Percentiles rank a stretch among this genome's conserved stretches.
Conservation (phyloP, 805 yeast species). For the Candida broadrunensis region DNA sequence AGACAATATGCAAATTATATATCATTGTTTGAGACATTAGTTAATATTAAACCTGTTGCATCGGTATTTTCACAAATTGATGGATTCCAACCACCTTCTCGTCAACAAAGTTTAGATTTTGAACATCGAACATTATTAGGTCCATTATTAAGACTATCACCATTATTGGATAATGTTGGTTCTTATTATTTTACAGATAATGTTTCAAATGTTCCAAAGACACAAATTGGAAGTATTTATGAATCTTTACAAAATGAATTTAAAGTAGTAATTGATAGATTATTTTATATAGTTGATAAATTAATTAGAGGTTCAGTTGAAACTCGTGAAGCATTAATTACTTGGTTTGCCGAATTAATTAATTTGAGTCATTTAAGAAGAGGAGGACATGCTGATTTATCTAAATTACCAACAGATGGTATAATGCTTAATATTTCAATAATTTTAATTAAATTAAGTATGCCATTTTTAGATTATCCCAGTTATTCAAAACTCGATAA, state of each 20-base stretch:
- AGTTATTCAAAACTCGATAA: slow-evolving; percentile 67
- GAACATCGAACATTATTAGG: slow-evolving; percentile 72
- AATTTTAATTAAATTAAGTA: slow-evolving; percentile 66
- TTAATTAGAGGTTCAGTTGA: slow-evolving; percentile 69
- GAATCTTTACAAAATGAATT: slow-evolving; percentile 66
- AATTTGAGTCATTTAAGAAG: slow-evolving; percentile 83
- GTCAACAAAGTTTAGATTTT: slow-evolving; percentile 45
- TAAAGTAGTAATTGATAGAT: slow-evolving; percentile 53
- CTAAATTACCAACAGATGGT: slow-evolving; percentile 70
- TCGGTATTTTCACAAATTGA: slow-evolving; percentile 54
- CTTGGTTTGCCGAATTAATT: slow-evolving; percentile 70
- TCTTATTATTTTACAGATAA: slow-evolving; percentile 40
- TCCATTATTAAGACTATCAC: slow-evolving; percentile 72
- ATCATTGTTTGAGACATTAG: slow-evolving; percentile 54
- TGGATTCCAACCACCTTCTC: slow-evolving; percentile 47
- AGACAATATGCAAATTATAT: slow-evolving; percentile 52
- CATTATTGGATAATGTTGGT: slow-evolving; percentile 55
- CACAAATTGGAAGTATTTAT: slow-evolving; percentile 48
- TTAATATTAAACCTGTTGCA: slow-evolving; percentile 61
- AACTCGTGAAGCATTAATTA: slow-evolving; percentile 62
- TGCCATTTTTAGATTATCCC: slow-evolving; percentile 74
- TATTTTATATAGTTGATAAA: slow-evolving; percentile 68
- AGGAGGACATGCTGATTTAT: slow-evolving; percentile 75
- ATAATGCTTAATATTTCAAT: slow-evolving; percentile 75
- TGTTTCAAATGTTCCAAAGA: slow-evolving; percentile 15